Conservation (phyloP, 495 filamentous ascomycete species). For the Elaphomyces granulatus region DNA sequence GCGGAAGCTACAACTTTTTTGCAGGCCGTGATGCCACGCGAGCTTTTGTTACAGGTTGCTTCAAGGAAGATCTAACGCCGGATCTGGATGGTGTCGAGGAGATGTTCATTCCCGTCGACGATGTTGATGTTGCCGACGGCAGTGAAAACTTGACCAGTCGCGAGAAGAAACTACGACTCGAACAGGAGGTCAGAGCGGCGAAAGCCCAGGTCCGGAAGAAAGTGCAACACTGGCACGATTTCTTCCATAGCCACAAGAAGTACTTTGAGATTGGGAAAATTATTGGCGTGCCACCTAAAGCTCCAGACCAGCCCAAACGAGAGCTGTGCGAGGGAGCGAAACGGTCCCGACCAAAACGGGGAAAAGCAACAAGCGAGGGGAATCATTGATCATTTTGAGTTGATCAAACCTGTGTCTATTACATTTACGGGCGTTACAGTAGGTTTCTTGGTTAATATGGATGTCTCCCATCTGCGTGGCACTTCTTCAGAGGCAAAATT, state of each 20-base stretch:
- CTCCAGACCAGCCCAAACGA: conserved; percentile 8
- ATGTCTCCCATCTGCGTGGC: too few species aligned
- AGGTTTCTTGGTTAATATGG: too few species aligned
- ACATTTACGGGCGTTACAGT: too few species aligned
- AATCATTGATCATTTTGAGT: conserved; percentile 1
- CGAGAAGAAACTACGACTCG: conserved; percentile 41
- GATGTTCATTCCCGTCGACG: conserved; percentile 71
- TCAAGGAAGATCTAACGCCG: conserved; percentile 64
- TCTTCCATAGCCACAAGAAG: conserved; percentile 65
- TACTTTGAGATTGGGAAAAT: conserved; percentile 63
- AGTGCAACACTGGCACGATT: conserved; percentile 36
- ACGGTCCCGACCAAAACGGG: conserved; percentile 27
- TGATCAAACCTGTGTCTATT: too few species aligned
- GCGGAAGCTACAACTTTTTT: conserved; percentile 79
- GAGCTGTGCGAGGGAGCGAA: conserved; percentile 34
- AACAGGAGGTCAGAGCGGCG: conserved; percentile 34
- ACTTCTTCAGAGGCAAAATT: too few species aligned
- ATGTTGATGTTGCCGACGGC: conserved; percentile 35
- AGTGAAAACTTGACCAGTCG: conserved; percentile 31
- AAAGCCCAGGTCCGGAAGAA: conserved; percentile 28
- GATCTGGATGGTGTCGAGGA: conserved; percentile 79
- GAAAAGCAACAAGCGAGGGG: conserved; percentile 9
- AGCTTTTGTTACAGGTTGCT: conserved; percentile 94
- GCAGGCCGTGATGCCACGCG: conserved; percentile 75
- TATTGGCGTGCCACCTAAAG: conserved; percentile 9